A percentile compares a stretch with the other conserved stretches of the same genome.
phyloP scores from a whole-genome alignment of 441 rosid genomes.

The Rhodomyrtus psidioides region DNA sequence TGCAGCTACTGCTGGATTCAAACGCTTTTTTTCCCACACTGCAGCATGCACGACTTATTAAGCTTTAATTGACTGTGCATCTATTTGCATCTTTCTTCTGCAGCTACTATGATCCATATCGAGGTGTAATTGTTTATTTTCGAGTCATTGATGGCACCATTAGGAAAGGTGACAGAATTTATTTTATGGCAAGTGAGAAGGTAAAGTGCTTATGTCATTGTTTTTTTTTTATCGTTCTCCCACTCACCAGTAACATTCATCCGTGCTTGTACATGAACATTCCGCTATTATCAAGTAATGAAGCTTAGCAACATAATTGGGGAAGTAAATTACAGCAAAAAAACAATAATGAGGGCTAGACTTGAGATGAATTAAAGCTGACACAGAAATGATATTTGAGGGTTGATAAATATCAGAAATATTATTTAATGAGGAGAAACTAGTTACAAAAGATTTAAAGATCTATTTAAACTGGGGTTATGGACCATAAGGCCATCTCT shows the following conservation, averaged over 20 bases:
- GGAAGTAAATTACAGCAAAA: neutral
- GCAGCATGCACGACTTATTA: neutral
- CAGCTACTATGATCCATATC: slow-evolving; percentile 97
- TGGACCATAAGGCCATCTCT: neutral
- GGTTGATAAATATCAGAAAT: neutral
- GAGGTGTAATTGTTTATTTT: slow-evolving; percentile 94
- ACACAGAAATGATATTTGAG: neutral
- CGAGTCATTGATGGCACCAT: slow-evolving; percentile 90
- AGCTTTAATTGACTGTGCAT: neutral
- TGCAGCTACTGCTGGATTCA: neutral
- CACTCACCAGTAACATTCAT: neutral
- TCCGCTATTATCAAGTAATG: neutral
- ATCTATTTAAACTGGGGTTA: neutral
- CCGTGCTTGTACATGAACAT: neutral
- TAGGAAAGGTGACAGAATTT: slow-evolving; percentile 87
- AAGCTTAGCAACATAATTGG: neutral
- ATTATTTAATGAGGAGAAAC: neutral
- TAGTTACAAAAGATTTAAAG: neutral
- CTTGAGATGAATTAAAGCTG: neutral
- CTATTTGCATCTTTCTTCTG: slow-evolving; percentile 9
- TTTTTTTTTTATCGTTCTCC: neutral
- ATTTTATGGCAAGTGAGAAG: slow-evolving; percentile 94
- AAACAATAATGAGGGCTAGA: neutral
- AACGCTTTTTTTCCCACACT: neutral
- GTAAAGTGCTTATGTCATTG: slow-evolving; percentile 21